These are phyloP conservation scores for Sphaceloma murrayae DNA, from an alignment of 2,329 filamentous ascomycete genomes.

Conservation along the genomic window DNA sequence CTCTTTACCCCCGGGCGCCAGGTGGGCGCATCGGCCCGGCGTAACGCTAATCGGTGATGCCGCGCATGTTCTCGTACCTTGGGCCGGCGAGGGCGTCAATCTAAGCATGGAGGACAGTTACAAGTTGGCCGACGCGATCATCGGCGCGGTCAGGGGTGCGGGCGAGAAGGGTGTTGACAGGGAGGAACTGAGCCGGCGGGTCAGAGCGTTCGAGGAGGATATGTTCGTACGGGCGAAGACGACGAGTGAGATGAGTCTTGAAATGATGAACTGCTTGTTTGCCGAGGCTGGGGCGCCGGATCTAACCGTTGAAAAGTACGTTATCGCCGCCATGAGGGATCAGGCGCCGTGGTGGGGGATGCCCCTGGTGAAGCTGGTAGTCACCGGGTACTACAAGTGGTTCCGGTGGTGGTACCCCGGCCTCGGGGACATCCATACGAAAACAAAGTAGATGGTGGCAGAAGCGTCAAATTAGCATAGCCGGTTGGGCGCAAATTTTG, in stretches of 20 bases:
- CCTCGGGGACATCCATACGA: conserved; percentile 1
- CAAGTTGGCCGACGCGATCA: conserved; percentile 29
- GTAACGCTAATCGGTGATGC: conserved; percentile 36
- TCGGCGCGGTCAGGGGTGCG: conserved; percentile 21
- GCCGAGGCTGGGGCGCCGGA: conserved; percentile 40
- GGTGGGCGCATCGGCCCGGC: conserved; percentile 30
- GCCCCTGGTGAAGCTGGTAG: conserved; percentile 21
- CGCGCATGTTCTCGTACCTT: conserved; percentile 34
- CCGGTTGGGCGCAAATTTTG: not conserved
- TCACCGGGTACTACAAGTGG: conserved; percentile 25
- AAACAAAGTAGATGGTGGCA: not conserved
- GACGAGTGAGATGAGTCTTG: conserved; percentile 33
- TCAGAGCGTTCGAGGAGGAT: conserved; percentile 30
- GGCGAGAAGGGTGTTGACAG: conserved; percentile 2
- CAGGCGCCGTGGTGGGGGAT: conserved; percentile 21
- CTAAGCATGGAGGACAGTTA: conserved; percentile 31
- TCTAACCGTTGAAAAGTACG: conserved; percentile 34
- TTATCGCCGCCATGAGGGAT: conserved; percentile 21
- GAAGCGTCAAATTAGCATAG: not conserved
- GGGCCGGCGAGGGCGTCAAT: conserved; percentile 31
- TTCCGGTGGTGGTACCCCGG: conserved; percentile 17
- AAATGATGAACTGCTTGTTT: conserved; percentile 40
- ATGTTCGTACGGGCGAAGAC: conserved; percentile 32
- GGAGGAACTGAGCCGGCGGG: conserved; percentile 17
- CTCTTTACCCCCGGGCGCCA: conserved; percentile 33